These are phyloP conservation scores for Nicotiana obtusifolia DNA, from an alignment of 257 asterid genomes.

Conservation along the genomic window DNA sequence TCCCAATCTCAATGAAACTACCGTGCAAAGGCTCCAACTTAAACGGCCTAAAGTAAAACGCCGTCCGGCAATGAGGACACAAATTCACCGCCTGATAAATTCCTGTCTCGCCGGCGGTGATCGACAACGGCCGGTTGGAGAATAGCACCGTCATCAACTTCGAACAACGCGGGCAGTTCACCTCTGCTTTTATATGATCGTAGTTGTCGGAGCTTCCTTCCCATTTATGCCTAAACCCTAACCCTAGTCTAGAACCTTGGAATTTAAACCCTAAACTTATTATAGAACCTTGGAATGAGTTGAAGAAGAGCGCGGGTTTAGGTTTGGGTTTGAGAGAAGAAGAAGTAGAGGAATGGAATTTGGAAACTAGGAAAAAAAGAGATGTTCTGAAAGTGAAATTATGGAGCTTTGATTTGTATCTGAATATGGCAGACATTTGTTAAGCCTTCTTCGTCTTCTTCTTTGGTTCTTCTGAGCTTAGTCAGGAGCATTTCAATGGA, in stretches of 20 bases:
- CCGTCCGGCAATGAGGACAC: slow-evolving; percentile 73
- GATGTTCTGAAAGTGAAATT: slow-evolving; percentile 21
- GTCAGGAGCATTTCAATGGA: slow-evolving; percentile 6
- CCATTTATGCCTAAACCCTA: slow-evolving; percentile 65
- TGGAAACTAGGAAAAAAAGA: slow-evolving; percentile 14
- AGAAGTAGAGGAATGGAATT: slow-evolving; percentile 27
- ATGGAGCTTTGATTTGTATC: slow-evolving; percentile 47
- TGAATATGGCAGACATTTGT: slow-evolving; percentile 46
- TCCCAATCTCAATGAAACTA: slow-evolving; percentile 81
- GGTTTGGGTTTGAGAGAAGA: slow-evolving; percentile 19
- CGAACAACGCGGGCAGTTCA: slow-evolving; percentile 82
- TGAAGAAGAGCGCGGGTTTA: slow-evolving; percentile 19
- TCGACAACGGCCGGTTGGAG: slow-evolving; percentile 82
- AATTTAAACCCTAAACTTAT: slow-evolving; percentile 29
- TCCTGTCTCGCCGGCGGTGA: slow-evolving; percentile 52
- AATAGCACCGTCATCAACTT: slow-evolving; percentile 57
- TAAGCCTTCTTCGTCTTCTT: neutral
- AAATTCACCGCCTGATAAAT: slow-evolving; percentile 78
- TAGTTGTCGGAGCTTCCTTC: slow-evolving; percentile 65
- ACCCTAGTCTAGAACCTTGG: slow-evolving; percentile 8
- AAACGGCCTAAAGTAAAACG: slow-evolving; percentile 76
- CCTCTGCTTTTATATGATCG: slow-evolving; percentile 70
- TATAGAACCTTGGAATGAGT: neutral
- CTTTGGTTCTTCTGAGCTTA: neutral
- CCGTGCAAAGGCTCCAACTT: slow-evolving; percentile 89